Conservation (phyloP, 108 stramenopile genomes). For the Cyclostephanos invisitatus region DNA sequence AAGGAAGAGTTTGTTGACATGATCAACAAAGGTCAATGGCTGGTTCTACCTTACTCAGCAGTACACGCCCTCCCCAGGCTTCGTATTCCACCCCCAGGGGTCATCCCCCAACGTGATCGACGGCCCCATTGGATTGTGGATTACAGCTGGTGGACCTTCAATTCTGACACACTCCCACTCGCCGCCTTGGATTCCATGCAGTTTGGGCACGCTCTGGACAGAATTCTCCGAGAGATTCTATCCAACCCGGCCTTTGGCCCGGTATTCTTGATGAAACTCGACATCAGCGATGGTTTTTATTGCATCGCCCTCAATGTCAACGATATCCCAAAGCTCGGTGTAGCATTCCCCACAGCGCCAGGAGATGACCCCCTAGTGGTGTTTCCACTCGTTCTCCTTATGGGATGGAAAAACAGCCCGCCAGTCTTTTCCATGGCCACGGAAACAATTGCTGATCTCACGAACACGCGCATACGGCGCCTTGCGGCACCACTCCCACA, state of each 20-base stretch:
- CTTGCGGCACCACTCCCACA: not conserved
- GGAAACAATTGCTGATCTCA: not conserved
- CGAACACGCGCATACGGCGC: too few species aligned
- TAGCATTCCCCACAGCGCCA: conserved; percentile 13
- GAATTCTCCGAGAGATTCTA: not conserved
- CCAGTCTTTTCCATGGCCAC: not conserved
- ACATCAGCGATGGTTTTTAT: conserved; percentile 31
- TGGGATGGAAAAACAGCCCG: conserved; percentile 4
- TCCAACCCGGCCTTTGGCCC: not conserved
- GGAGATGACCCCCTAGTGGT: conserved; percentile 6
- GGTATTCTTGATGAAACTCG: not conserved
- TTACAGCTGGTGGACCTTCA: too few species aligned
- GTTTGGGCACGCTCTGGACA: not conserved
- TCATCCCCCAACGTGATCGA: too few species aligned
- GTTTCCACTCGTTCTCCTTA: not conserved
- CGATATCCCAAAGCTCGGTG: conserved; percentile 30
- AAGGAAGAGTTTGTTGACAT: too few species aligned
- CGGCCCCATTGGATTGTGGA: too few species aligned
- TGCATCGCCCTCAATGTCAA: conserved; percentile 13
- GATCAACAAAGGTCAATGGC: too few species aligned
- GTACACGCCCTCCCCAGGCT: too few species aligned
- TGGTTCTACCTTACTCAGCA: too few species aligned
- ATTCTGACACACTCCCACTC: too few species aligned
- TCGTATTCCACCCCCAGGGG: too few species aligned
- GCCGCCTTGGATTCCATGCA: not conserved